Percentiles rank a stretch among this genome's conserved stretches.
These are phyloP conservation scores for Gastroboletus turbinatus DNA, from an alignment of 1,284 basidiomycete genomes.

Conservation along the genomic window DNA sequence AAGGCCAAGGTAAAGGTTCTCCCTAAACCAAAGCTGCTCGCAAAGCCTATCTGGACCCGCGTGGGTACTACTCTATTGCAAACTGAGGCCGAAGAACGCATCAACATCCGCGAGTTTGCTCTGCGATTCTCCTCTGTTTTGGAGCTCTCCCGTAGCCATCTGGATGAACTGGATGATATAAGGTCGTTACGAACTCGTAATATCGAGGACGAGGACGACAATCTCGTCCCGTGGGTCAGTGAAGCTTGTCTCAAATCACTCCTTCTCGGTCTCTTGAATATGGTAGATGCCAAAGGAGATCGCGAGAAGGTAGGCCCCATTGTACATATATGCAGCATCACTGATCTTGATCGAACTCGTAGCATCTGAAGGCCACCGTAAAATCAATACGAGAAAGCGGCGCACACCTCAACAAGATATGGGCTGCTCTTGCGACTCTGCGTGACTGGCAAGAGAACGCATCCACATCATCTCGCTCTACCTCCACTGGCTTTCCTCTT, in stretches of 20 bases:
- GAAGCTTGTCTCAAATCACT: slow-evolving; percentile 62
- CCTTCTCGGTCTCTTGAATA: slow-evolving; percentile 54
- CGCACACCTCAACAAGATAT: slow-evolving; percentile 59
- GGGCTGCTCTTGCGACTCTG: slow-evolving; percentile 51
- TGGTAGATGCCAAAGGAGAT: slow-evolving; percentile 48
- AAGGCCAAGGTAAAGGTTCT: slow-evolving; percentile 17
- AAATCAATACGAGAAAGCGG: slow-evolving; percentile 54
- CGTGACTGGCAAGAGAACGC: slow-evolving; percentile 37
- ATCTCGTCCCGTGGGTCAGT: slow-evolving; percentile 56
- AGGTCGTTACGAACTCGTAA: slow-evolving; percentile 39
- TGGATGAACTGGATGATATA: slow-evolving; percentile 68
- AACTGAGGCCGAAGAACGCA: slow-evolving; percentile 54
- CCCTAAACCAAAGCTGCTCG: slow-evolving; percentile 31
- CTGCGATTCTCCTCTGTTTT: slow-evolving; percentile 59
- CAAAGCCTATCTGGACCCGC: slow-evolving; percentile 48
- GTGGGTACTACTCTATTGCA: slow-evolving; percentile 46
- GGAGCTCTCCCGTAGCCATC: slow-evolving; percentile 50
- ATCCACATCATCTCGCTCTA: slow-evolving; percentile 22
- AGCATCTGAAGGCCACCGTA: slow-evolving; percentile 47
- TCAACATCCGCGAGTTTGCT: slow-evolving; percentile 71
- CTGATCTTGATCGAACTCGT: slow-evolving; percentile 5
- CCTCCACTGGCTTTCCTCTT: slow-evolving; percentile 21
- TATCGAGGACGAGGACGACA: slow-evolving; percentile 40
- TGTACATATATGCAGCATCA: slow-evolving; percentile 18
- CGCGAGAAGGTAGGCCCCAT: slow-evolving; percentile 36